Conservation (phyloP, 805 yeast species). For the Candida boleticola region DNA sequence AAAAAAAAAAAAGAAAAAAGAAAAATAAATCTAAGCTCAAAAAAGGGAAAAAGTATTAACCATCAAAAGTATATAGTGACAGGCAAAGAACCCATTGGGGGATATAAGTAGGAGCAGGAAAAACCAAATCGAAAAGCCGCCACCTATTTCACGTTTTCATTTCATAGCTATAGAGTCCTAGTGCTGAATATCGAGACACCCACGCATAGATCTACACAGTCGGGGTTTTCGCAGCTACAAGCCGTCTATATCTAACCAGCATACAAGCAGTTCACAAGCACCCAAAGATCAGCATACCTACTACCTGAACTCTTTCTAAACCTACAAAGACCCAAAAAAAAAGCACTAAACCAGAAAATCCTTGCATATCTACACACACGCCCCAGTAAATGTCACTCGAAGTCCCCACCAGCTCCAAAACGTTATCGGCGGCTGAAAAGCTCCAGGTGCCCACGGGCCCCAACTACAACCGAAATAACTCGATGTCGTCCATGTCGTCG, state of each 20-base stretch:
- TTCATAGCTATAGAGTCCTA: not conserved
- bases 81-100: not conserved
- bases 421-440: conserved; percentile 6
- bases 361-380: too few species aligned
- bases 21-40: not conserved
- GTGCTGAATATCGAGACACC: too few species aligned
- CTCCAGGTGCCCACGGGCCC: not conserved
- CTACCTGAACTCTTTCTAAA: not conserved
- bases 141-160: not conserved
- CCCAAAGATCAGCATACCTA: not conserved
- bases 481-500: conserved; percentile 1
- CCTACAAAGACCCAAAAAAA: too few species aligned
- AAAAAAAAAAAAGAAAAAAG: conserved; percentile 1
- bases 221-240: too few species aligned
- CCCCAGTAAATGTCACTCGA: conserved; percentile 7
- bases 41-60: not conserved
- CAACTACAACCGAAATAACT: not conserved
- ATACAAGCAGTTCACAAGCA: not conserved
- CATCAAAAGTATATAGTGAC: not conserved
- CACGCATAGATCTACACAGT: too few species aligned
- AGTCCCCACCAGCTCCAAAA: conserved; percentile 1
- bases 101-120: not conserved
- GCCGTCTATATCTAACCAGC: not conserved
- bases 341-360: not conserved
- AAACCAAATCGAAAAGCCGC: not conserved